phyloP scores from a whole-genome alignment of 768 basidiomycete genomes.

The Lyophyllum shimeji region DNA sequence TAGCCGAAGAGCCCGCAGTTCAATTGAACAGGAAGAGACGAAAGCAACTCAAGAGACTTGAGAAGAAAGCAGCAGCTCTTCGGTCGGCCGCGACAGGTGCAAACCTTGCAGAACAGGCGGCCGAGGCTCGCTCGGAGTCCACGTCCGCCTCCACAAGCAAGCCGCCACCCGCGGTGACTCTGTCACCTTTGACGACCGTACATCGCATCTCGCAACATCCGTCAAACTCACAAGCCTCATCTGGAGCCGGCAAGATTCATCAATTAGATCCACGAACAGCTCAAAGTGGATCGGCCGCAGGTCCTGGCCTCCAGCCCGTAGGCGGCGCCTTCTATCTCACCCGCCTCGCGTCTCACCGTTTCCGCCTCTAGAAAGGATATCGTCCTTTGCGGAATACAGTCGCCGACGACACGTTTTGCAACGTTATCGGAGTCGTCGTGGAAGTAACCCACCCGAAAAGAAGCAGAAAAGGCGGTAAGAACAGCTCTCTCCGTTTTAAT shows the following conservation, averaged over 20 bases:
- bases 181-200: background rate
- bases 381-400: slow-evolving; percentile 11
- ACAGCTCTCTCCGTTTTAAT: background rate
- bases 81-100: background rate
- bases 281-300: background rate
- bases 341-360: background rate
- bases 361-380: slow-evolving; percentile 15
- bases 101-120: background rate
- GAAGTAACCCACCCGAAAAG: slow-evolving; percentile 11
- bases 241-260: background rate
- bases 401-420: slow-evolving; percentile 1
- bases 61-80: background rate
- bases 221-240: background rate
- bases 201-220: background rate
- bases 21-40: slow-evolving; percentile 6
- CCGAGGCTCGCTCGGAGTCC: background rate
- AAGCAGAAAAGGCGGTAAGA: slow-evolving; percentile 24
- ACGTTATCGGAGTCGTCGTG: slow-evolving; percentile 26
- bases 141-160: background rate
- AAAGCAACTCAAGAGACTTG: background rate
- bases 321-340: background rate
- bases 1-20: background rate
- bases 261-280: background rate
- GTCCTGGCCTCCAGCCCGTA: slow-evolving; percentile 3
- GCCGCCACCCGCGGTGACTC: background rate